These are phyloP conservation scores for Dimocarpus longan DNA, from an alignment of 345 rosid species.

Conservation along the genomic window DNA sequence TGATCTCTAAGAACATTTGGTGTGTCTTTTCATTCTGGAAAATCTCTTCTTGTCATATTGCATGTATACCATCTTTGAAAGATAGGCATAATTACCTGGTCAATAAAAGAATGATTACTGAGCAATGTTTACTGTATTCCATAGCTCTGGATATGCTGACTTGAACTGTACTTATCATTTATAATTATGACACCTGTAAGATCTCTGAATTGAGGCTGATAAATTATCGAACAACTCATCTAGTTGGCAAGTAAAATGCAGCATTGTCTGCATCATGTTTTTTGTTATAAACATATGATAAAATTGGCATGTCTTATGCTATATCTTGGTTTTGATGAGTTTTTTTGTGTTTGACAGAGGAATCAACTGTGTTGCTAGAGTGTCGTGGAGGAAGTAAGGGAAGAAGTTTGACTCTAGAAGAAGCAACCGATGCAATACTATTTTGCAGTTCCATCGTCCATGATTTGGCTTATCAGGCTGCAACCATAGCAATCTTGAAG, in stretches of 20 bases:
- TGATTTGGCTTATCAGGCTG: conserved; percentile 83
- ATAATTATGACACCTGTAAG: not conserved
- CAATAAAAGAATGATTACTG: no score
- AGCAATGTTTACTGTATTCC: not conserved
- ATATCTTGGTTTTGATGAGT: conserved; percentile 17
- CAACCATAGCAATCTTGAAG: conserved; percentile 74
- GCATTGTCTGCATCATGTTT: not conserved
- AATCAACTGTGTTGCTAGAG: conserved; percentile 69
- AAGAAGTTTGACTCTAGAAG: conserved; percentile 93
- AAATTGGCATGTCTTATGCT: not conserved
- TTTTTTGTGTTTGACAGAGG: conserved; percentile 49
- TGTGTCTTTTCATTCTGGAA: not conserved
- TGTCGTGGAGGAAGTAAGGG: conserved; percentile 58
- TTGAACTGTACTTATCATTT: not conserved
- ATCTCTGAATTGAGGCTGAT: not conserved
- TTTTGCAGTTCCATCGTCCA: conserved; percentile 96
- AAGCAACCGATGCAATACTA: conserved; percentile 89
- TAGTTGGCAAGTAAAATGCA: not conserved
- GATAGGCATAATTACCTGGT: not conserved
- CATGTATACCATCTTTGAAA: not conserved
- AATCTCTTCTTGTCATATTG: not conserved
- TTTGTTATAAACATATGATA: conserved; percentile 11
- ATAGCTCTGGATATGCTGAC: not conserved
- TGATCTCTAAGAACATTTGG: not conserved
- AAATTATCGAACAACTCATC: not conserved